Evolutionary conservation across 306 rosid genomes (phyloP).

Genomic region (Quercus variabilis): DNA sequence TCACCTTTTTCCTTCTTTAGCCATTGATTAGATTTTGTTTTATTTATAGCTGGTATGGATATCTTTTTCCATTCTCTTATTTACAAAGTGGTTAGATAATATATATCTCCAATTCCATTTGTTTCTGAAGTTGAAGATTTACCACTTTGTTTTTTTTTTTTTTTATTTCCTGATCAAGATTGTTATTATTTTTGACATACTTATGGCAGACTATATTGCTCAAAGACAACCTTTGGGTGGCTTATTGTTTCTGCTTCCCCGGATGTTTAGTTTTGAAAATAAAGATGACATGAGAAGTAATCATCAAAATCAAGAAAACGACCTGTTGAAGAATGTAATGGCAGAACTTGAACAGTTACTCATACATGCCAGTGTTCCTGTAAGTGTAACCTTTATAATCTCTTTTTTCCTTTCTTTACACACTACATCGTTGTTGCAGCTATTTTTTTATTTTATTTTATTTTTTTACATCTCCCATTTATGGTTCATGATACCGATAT

Average conservation of each 20-base stretch:
- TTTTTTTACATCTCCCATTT: slow-evolving; percentile 8
- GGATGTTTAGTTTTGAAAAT: slow-evolving; percentile 47
- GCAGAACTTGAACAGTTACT: slow-evolving; percentile 82
- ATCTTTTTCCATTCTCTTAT: neutral
- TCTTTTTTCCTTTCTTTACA: neutral
- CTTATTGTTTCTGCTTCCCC: slow-evolving; percentile 81
- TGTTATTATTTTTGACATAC: slow-evolving; percentile 20
- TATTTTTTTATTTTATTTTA: slow-evolving; percentile 6
- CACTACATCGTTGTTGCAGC: neutral
- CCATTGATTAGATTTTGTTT: neutral
- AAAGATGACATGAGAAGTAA: slow-evolving; percentile 31
- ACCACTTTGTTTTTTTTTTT: neutral
- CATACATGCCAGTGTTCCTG: slow-evolving; percentile 76
- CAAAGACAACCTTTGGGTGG: slow-evolving; percentile 87
- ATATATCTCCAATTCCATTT: neutral
- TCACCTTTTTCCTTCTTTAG: neutral
- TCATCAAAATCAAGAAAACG: slow-evolving; percentile 36
- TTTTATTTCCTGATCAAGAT: slow-evolving; percentile 6
- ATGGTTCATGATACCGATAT: neutral
- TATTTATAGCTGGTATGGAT: neutral
- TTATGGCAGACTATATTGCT: slow-evolving; percentile 73
- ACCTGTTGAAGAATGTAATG: slow-evolving; percentile 40
- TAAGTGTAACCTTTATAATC: slow-evolving; percentile 42
- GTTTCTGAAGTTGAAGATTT: neutral
- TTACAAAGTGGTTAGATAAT: neutral